Base-by-base conservation (phyloP, 73 alveolate species). In the Loxodes magnus region DNA sequence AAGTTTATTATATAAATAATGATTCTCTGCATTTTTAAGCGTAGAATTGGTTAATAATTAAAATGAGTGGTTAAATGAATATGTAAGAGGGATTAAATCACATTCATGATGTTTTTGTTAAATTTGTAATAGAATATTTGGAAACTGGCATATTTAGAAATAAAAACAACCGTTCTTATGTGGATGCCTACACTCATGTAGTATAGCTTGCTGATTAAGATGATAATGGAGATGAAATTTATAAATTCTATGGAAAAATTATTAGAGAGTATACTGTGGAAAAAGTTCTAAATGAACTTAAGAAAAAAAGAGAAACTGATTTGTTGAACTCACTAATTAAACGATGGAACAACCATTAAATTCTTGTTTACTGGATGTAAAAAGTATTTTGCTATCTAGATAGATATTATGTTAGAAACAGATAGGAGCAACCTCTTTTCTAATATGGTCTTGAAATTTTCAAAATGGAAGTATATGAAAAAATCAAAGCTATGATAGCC, bases 371-470 rank as follows among this genome's bases (percentile, higher is more conserved):
- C 34, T 71, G 59, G 68, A 71, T 71, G 78, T 36, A 71, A 29
- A 71, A 71, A 60, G 64, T 71, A 51, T 71, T 71, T 67, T 37
- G 10, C 50, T 71, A 71, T 35, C 78, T 71, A 4, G 86, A 71
- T 38, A 51, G 86, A 34, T 71, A 71, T 48, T 64, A 65, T 39
- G 44, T 71, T 19, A 71, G 65, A 57, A 71, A 71, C 67, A 15
- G 59, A 24, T 42, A 58, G 36, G 56, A 41, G 63, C 39, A 42
- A 14, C 29, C 68, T 6, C 66, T 71, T 0, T 73, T 60, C 23
- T 26, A 49, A n/a, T 39, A 65, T 14, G 77, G 73, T 21, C 58
- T 71, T 34, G 10, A 21, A 16, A 43, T 38, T 38, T 71, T 71
- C 60, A 71, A 64, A 48, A 71, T 38, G 6, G 34, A 35, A 27